Percentiles rank a stretch among this genome's conserved stretches.
phyloP scores from a whole-genome alignment of 768 basidiomycete genomes.

The Boletus coccyginus region DNA sequence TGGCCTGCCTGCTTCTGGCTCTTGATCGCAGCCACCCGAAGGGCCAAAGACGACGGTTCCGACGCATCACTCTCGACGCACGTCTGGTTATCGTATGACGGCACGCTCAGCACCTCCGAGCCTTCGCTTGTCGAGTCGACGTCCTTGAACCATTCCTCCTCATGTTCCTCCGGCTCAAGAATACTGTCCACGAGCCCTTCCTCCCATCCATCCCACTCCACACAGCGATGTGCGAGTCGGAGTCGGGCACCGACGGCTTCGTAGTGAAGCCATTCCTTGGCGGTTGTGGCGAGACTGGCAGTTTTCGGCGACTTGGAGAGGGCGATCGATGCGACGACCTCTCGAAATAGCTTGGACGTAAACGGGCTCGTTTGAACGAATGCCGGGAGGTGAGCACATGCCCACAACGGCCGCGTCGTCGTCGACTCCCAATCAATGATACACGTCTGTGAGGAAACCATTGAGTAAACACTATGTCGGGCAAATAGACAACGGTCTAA shows the following conservation, averaged over 20 bases:
- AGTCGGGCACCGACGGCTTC: conserved; percentile 64
- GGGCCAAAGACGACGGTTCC: conserved; percentile 16
- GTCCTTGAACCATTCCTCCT: conserved; percentile 68
- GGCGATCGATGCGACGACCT: conserved; percentile 52
- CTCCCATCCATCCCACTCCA: conserved; percentile 92
- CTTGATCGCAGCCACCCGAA: conserved; percentile 26
- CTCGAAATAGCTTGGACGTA: conserved; percentile 67
- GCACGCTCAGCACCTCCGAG: conserved; percentile 17
- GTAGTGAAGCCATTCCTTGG: conserved; percentile 71
- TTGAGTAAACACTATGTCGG: background rate
- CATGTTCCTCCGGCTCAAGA: conserved; percentile 66
- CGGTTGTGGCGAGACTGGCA: conserved; percentile 42
- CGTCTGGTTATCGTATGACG: background rate
- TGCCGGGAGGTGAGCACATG: conserved; percentile 76
- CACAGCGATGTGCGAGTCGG: conserved; percentile 75
- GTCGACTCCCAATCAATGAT: conserved; percentile 92
- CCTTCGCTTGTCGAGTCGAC: conserved; percentile 24
- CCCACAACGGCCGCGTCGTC: conserved; percentile 84
- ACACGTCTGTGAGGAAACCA: conserved; percentile 53
- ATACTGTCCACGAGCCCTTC: conserved; percentile 77
- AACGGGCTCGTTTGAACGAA: conserved; percentile 79
- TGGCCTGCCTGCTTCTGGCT: conserved; percentile 41
- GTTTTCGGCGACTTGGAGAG: conserved; percentile 21
- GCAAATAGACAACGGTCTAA: conserved; percentile 3
- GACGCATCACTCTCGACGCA: conserved; percentile 1